Evolutionary conservation across 2,329 filamentous ascomycete species (phyloP).

Genomic region (Aspergillus sp.): DNA sequence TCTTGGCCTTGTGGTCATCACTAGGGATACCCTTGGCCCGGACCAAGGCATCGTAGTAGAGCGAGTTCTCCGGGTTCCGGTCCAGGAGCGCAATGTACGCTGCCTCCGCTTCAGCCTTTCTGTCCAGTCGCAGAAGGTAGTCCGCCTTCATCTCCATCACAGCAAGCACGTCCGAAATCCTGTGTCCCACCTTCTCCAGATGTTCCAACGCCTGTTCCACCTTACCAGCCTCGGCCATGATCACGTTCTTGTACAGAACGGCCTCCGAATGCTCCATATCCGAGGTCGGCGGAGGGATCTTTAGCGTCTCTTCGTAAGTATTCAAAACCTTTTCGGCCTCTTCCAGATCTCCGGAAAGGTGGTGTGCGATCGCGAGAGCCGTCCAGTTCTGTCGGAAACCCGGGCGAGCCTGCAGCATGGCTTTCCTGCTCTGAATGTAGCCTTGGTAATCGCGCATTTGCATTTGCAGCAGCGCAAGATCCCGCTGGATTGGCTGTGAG

Average conservation of each 20-base stretch:
- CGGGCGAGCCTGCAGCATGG: constrained; percentile 84
- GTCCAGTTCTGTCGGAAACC: constrained; percentile 93
- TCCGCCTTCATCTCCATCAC: constrained; percentile 83
- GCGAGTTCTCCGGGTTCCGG: constrained; percentile 82
- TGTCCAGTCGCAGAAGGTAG: constrained; percentile 76
- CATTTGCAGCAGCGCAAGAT: constrained; percentile 87
- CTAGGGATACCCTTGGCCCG: constrained; percentile 65
- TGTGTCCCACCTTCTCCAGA: constrained; percentile 73
- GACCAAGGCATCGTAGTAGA: constrained; percentile 80
- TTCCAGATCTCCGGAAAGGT: constrained; percentile 79
- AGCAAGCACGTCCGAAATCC: constrained; percentile 78
- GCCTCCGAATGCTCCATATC: constrained; percentile 95
- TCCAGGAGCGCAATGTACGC: constrained; percentile 81
- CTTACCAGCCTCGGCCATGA: constrained; percentile 90
- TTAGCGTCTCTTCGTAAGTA: constrained; percentile 91
- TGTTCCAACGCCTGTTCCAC: constrained; percentile 82
- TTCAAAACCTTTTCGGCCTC: constrained; percentile 89
- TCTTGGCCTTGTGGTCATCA: constrained; percentile 64
- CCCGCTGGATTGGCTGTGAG: constrained; percentile 88
- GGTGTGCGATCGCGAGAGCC: constrained; percentile 89
- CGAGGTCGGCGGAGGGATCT: constrained; percentile 70
- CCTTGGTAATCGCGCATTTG: constrained; percentile 96
- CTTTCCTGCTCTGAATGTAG: constrained; percentile 83
- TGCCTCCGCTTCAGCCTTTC: constrained; percentile 75
- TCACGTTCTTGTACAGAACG: constrained; percentile 87